These are phyloP conservation scores for Phellinidium pouzarii DNA, from an alignment of 1,284 basidiomycete genomes.

Conservation along the genomic window DNA sequence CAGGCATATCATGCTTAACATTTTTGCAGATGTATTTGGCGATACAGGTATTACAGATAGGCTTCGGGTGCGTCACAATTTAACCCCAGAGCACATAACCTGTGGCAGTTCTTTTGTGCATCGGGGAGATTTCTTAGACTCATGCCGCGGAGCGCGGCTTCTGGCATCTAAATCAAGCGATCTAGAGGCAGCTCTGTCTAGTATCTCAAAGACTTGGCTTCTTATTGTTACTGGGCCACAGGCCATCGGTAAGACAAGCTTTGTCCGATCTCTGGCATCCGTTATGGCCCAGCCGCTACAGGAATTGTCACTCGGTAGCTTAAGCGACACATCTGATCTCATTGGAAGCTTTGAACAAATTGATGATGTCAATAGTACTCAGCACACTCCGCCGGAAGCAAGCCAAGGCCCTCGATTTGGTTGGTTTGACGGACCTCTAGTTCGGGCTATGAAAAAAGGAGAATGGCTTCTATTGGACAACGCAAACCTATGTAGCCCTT, in stretches of 20 bases:
- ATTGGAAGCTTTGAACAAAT: slow-evolving; percentile 95
- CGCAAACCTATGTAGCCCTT: slow-evolving; percentile 93
- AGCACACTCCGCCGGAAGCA: slow-evolving; percentile 34
- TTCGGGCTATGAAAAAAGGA: slow-evolving; percentile 81
- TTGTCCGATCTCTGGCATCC: slow-evolving; percentile 69
- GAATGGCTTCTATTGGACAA: slow-evolving; percentile 90
- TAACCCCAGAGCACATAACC: slow-evolving; percentile 52
- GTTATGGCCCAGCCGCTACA: slow-evolving; percentile 63
- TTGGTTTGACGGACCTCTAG: slow-evolving; percentile 95
- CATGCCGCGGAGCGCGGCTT: slow-evolving; percentile 39
- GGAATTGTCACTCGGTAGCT: slow-evolving; percentile 78
- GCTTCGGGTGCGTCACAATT: slow-evolving; percentile 41
- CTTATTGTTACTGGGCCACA: slow-evolving; percentile 79
- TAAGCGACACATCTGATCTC: slow-evolving; percentile 92
- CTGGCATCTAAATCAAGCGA: slow-evolving; percentile 61
- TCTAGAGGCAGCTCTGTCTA: slow-evolving; percentile 73
- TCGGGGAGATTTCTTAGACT: slow-evolving; percentile 38
- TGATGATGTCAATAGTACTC: slow-evolving; percentile 40
- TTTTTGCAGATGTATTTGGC: slow-evolving; percentile 64
- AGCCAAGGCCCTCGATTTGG: slow-evolving; percentile 67
- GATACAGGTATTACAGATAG: slow-evolving; percentile 27
- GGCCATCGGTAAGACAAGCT: slow-evolving; percentile 75
- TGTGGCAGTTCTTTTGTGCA: slow-evolving; percentile 60
- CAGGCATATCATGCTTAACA: slow-evolving; percentile 38
- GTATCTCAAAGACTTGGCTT: slow-evolving; percentile 79